Percentiles rank a stretch among this genome's conserved stretches.
Evolutionary conservation across 2,329 filamentous ascomycete genomes (phyloP).

Genomic region (Cercospora sojina): DNA sequence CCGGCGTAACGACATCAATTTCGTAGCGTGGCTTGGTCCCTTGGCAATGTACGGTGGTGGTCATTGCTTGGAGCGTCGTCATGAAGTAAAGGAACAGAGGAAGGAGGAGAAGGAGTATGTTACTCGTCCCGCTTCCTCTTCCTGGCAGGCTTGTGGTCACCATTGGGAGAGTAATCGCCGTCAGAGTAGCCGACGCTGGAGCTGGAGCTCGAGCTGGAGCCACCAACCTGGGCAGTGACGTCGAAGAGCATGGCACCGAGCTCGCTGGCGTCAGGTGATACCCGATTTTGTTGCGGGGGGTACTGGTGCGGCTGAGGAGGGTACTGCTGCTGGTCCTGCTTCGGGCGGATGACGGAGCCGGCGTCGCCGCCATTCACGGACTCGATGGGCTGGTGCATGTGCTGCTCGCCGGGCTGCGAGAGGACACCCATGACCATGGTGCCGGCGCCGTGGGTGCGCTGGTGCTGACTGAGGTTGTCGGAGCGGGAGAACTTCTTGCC

Average conservation of each 20-base stretch:
- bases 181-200: conserved; percentile 40
- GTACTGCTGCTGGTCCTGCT: conserved; percentile 35
- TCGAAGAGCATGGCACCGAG: conserved; percentile 80
- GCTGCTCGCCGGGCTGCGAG: conserved; percentile 32
- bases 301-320: conserved; percentile 26
- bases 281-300: conserved; percentile 27
- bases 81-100: conserved; percentile 7
- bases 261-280: conserved; percentile 57
- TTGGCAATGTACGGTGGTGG: conserved; percentile 10
- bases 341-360: conserved; percentile 37
- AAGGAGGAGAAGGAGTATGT: conserved; percentile 5
- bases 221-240: conserved; percentile 66
- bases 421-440: conserved; percentile 89
- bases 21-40: conserved; percentile 15
- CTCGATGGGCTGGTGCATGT: conserved; percentile 36
- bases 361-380: conserved; percentile 39
- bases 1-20: conserved; percentile 20
- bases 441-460: conserved; percentile 86
- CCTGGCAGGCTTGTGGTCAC: conserved; percentile 39
- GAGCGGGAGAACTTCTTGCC: conserved; percentile 99
- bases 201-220: conserved; percentile 49
- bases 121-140: conserved; percentile 49
- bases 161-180: conserved; percentile 26
- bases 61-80: conserved; percentile 13
- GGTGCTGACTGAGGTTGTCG: conserved; percentile 95